Evolutionary conservation across 176 grass and related monocot genomes (phyloP), one percentile per base, ranked within the genome.

Genomic region (Aegilops bicornis): DNA sequence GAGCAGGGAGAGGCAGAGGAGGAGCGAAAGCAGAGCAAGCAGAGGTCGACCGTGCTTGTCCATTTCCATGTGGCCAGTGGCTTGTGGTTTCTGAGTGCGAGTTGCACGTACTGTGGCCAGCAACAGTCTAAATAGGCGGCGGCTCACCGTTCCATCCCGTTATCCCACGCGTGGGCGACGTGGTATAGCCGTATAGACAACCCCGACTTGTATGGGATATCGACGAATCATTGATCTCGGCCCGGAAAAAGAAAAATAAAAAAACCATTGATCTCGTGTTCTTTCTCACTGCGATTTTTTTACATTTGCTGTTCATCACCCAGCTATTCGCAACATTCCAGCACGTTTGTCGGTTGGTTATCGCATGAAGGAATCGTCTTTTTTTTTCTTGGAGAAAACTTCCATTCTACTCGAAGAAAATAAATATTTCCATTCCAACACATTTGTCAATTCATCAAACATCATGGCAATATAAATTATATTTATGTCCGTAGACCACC

Each of bases 1-100:
- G 60, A 81, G 84, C 16, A 36, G 27, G 80, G 16, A 47, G 64
- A 82, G 13, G 42, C 52, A 52, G 80, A 92, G n/a, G 78, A 60
- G 17, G 56, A 75, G 42, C 7, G 42, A 9, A 10, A 75, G 72
- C 72, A 75, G 72, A 73, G 70, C 39, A 45, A 73, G 70, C 7
- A 73, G 39, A 50, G 42, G 72, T 50, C 24, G 72, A 75, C 72
- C 42, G 72, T 75, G 42, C 72, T 75, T 75, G 42, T 75, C 72
- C 72, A 75, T 75, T 50, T 50, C 72, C 14, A 29, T 19, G 24
- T 50, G 35, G 35, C 69, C 40, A 48, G 71, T 48, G 71, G 42
- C 42, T 47, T 29, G 40, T 47, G 71, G 39, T 40, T 14, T 48
- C 23, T 29, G 72, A 75, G 42, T 75, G 72, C 42, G 27, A 50